A percentile compares a stretch with the other conserved stretches of the same genome.
These are phyloP conservation scores for Ceriops decandra DNA, from an alignment of 345 rosid species.

Conservation along the genomic window DNA sequence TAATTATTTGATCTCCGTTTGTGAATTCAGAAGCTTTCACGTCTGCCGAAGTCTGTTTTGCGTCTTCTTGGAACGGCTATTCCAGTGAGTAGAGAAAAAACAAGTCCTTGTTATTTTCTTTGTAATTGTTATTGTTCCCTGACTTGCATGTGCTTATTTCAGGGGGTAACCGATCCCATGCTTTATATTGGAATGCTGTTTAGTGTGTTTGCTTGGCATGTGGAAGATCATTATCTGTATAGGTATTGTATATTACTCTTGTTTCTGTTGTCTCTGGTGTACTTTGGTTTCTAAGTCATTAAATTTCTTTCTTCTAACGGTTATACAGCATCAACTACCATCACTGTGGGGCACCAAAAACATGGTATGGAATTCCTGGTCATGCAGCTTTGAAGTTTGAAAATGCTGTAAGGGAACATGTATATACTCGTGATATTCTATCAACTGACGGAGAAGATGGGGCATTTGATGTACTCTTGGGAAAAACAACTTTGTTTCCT, in stretches of 20 bases:
- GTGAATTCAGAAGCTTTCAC: constrained; percentile 68
- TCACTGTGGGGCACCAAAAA: constrained; percentile 98
- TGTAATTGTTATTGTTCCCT: neutral
- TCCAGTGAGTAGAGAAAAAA: constrained; percentile 53
- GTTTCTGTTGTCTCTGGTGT: neutral
- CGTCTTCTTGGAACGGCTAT: constrained; percentile 82
- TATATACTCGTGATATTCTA: constrained; percentile 69
- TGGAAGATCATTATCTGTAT: constrained; percentile 96
- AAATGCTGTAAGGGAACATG: constrained; percentile 83
- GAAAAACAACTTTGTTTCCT: constrained; percentile 95
- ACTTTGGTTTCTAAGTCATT: neutral
- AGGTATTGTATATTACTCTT: constrained; percentile 43
- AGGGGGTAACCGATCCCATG: constrained; percentile 99
- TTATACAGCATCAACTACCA: constrained; percentile 87
- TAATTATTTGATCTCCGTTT: constrained; percentile 6
- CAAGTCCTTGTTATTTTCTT: neutral
- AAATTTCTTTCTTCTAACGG: neutral
- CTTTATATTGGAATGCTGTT: constrained; percentile 99
- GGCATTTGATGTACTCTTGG: constrained; percentile 92
- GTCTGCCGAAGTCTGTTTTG: constrained; percentile 75
- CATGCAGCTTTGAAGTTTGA: constrained; percentile 87
- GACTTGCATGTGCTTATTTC: constrained; percentile 34
- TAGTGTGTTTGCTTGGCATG: constrained; percentile 99
- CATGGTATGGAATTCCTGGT: constrained; percentile 99
- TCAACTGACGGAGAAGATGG: constrained; percentile 85